A percentile compares a stretch with the other conserved stretches of the same genome.
Conservation (phyloP, 768 basidiomycete species). For the Amyloporia xantha region DNA sequence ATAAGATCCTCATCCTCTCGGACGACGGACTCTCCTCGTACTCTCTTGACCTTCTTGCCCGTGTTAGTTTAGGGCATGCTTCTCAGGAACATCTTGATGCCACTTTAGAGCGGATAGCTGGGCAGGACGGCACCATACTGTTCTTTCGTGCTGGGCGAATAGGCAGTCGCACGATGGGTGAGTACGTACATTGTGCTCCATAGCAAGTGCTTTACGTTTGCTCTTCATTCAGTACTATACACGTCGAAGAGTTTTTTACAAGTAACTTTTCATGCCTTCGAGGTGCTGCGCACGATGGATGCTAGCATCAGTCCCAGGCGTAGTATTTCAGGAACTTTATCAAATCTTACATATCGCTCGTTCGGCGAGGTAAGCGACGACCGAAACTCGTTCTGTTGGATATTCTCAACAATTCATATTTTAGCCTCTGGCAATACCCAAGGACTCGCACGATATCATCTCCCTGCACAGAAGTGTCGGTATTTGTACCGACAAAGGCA, state of each 20-base stretch:
- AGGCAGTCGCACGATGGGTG: slow-evolving; percentile 51
- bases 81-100: slow-evolving; percentile 42
- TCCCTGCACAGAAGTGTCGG: slow-evolving; percentile 57
- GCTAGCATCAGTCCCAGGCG: slow-evolving; percentile 31
- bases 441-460: slow-evolving; percentile 57
- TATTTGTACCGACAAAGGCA: slow-evolving; percentile 56
- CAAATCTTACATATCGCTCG: slow-evolving; percentile 41
- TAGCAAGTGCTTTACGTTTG: not conserved
- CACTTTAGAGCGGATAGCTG: slow-evolving; percentile 56
- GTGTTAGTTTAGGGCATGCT: slow-evolving; percentile 45
- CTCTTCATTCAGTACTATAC: slow-evolving; percentile 67
- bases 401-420: not conserved
- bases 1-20: slow-evolving; percentile 62
- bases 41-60: slow-evolving; percentile 63
- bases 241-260: slow-evolving; percentile 58
- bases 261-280: slow-evolving; percentile 52
- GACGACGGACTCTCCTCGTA: slow-evolving; percentile 56
- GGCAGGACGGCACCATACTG: slow-evolving; percentile 46
- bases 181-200: slow-evolving; percentile 20
- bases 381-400: not conserved
- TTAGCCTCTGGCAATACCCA: slow-evolving; percentile 65
- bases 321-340: slow-evolving; percentile 18
- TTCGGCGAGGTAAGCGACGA: slow-evolving; percentile 55
- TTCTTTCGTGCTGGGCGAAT: slow-evolving; percentile 55
- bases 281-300: slow-evolving; percentile 41